Percentiles rank a stretch among this genome's conserved stretches.
phyloP scores from a whole-genome alignment of 495 filamentous ascomycete species.

The Cryomyces antarcticus region DNA sequence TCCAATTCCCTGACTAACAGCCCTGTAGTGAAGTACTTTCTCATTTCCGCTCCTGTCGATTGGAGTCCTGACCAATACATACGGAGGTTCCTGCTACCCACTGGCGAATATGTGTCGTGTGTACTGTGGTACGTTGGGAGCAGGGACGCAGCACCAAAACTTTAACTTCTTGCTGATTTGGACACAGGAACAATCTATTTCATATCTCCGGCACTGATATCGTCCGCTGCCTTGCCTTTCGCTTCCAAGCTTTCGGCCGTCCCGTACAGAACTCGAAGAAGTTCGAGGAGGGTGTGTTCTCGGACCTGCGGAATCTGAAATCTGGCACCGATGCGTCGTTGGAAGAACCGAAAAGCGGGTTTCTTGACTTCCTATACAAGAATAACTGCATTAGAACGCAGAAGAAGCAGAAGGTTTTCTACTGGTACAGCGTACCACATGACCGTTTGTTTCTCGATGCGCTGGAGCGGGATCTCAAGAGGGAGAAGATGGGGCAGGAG shows the following conservation, averaged over 20 bases:
- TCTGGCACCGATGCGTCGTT: slow-evolving; percentile 97
- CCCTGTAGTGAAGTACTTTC: slow-evolving; percentile 86
- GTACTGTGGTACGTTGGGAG: slow-evolving; percentile 58
- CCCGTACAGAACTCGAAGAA: slow-evolving; percentile 99
- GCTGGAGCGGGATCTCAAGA: slow-evolving; percentile 87
- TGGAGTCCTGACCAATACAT: slow-evolving; percentile 96
- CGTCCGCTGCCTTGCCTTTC: slow-evolving; percentile 91
- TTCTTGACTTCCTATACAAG: slow-evolving; percentile 98
- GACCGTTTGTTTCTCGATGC: slow-evolving; percentile 95
- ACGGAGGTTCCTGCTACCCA: slow-evolving; percentile 81
- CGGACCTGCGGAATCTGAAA: slow-evolving; percentile 92
- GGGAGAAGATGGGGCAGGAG: slow-evolving; percentile 98
- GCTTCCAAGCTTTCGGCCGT: slow-evolving; percentile 94
- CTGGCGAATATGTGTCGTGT: slow-evolving; percentile 96
- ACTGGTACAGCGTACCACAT: slow-evolving; percentile 98
- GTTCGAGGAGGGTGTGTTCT: slow-evolving; percentile 99
- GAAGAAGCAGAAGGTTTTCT: slow-evolving; percentile 99
- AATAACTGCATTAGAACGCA: slow-evolving; percentile 99
- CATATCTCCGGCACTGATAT: slow-evolving; percentile 98
- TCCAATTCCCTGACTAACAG: slow-evolving; percentile 11
- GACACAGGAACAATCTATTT: slow-evolving; percentile 84
- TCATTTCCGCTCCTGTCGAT: slow-evolving; percentile 94
- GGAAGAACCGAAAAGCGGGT: slow-evolving; percentile 94
- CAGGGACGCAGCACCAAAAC: background rate
- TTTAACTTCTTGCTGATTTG: slow-evolving; percentile 6